phyloP scores from a whole-genome alignment of 164 flowering plant genomes.

The Platanus orientalis region DNA sequence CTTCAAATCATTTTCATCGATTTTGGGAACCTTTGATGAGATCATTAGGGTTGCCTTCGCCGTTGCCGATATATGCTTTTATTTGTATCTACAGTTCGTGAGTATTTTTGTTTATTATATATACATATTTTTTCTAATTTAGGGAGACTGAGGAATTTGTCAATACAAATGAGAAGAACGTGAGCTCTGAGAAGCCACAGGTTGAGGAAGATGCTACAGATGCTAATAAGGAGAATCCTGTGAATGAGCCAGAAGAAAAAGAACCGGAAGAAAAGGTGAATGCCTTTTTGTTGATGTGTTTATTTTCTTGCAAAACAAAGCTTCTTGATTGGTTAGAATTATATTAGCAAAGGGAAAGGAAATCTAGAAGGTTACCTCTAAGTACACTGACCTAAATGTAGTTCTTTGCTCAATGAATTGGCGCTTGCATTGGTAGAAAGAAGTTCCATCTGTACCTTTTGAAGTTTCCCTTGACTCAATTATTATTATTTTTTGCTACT shows the following conservation, averaged over 20 bases:
- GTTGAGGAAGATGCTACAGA: slow-evolving; percentile 36
- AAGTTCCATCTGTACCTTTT: too few species aligned
- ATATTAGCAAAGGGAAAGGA: too few species aligned
- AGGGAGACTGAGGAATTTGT: slow-evolving; percentile 39
- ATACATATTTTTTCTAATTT: not conserved
- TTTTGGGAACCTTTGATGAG: not conserved
- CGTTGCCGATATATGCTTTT: not conserved
- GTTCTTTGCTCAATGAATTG: too few species aligned
- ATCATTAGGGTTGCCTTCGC: not conserved
- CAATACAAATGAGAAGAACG: slow-evolving; percentile 29
- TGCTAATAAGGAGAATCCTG: slow-evolving; percentile 38
- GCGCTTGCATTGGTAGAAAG: too few species aligned
- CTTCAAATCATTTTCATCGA: not conserved
- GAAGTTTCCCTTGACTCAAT: too few species aligned
- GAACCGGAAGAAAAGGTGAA: slow-evolving; percentile 55
- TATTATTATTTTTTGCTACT: too few species aligned
- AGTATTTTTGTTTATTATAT: not conserved
- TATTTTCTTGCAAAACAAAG: too few species aligned
- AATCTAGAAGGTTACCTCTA: too few species aligned
- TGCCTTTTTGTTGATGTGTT: not conserved
- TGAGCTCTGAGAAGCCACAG: slow-evolving; percentile 32
- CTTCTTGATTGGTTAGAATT: too few species aligned
- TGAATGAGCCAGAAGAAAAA: slow-evolving; percentile 39
- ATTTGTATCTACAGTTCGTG: not conserved
- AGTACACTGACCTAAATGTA: too few species aligned